phyloP scores from a whole-genome alignment of 768 basidiomycete genomes.

The Russula emetica region DNA sequence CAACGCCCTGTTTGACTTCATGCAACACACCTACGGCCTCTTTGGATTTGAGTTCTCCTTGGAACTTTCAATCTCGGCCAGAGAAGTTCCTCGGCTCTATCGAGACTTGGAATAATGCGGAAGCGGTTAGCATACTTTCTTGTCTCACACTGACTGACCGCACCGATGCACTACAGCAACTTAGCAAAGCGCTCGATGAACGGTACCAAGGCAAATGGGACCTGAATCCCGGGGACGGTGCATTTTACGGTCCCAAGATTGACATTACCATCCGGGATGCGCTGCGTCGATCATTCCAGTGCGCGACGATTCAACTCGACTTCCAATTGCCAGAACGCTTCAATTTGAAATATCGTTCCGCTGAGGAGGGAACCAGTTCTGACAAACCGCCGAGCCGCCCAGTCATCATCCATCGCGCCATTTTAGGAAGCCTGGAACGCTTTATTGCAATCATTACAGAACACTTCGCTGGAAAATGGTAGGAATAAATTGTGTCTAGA shows the following conservation, averaged over 20 bases:
- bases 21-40: conserved; percentile 86
- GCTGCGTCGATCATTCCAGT: conserved; percentile 90
- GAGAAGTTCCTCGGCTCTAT: conserved; percentile 89
- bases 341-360: conserved; percentile 85
- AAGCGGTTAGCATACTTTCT: conserved; percentile 50
- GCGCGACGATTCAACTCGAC: conserved; percentile 97
- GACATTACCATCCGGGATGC: conserved; percentile 97
- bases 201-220: conserved; percentile 87
- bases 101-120: conserved; percentile 88
- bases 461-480: conserved; percentile 98
- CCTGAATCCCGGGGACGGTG: conserved; percentile 93
- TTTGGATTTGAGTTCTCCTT: conserved; percentile 95
- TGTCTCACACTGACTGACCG: not conserved
- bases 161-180: conserved; percentile 52
- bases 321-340: conserved; percentile 98
- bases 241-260: conserved; percentile 99
- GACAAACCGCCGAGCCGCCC: conserved; percentile 64
- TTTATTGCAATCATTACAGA: conserved; percentile 98
- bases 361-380: conserved; percentile 59
- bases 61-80: conserved; percentile 91
- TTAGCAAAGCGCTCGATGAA: conserved; percentile 76
- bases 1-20: conserved; percentile 84
- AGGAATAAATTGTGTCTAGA: conserved; percentile 15
- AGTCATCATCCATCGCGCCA: conserved; percentile 98
- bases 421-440: conserved; percentile 88